Percentiles rank a stretch among this genome's conserved stretches.
These are phyloP conservation scores for Phascolomyces articulosus DNA, from an alignment of 371 early-diverging fungal genomes.

Conservation along the genomic window DNA sequence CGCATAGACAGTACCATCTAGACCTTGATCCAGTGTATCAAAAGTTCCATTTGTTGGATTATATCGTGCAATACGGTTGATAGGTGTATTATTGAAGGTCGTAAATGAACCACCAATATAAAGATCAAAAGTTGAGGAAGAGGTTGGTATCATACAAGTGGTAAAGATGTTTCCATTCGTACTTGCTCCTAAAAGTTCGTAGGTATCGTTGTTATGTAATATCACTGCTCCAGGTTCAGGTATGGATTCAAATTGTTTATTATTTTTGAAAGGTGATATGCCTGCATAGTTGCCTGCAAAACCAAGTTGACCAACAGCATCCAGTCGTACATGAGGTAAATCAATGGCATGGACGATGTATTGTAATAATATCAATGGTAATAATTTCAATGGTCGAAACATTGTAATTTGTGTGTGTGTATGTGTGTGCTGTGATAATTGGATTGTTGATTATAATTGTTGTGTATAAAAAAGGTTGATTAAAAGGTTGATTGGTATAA, in stretches of 20 bases:
- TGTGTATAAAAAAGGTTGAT: no score
- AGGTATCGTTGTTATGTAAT: slow-evolving; percentile 25
- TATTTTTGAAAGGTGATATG: slow-evolving; percentile 28
- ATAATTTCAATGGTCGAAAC: background rate
- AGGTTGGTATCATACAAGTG: slow-evolving; percentile 6
- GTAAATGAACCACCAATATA: slow-evolving; percentile 54
- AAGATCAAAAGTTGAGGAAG: slow-evolving; percentile 17
- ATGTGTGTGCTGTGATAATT: no score
- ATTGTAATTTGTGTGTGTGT: no score
- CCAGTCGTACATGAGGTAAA: slow-evolving; percentile 15
- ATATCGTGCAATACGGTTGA: slow-evolving; percentile 52
- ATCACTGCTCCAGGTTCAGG: slow-evolving; percentile 16
- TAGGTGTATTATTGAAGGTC: slow-evolving; percentile 19
- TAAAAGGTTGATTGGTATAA: no score
- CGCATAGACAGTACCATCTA: slow-evolving; percentile 68
- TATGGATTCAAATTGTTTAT: slow-evolving; percentile 25
- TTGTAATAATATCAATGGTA: background rate
- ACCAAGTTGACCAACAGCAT: slow-evolving; percentile 34
- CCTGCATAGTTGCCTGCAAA: slow-evolving; percentile 45
- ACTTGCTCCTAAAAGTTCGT: slow-evolving; percentile 17
- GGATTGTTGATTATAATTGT: background rate
- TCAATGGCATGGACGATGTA: background rate
- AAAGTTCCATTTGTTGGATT: slow-evolving; percentile 45
- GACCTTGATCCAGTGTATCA: slow-evolving; percentile 58
- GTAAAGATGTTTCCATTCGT: slow-evolving; percentile 15